Evolutionary conservation across 2,329 filamentous ascomycete genomes (phyloP).

Genomic region (Colletotrichum sp.): DNA sequence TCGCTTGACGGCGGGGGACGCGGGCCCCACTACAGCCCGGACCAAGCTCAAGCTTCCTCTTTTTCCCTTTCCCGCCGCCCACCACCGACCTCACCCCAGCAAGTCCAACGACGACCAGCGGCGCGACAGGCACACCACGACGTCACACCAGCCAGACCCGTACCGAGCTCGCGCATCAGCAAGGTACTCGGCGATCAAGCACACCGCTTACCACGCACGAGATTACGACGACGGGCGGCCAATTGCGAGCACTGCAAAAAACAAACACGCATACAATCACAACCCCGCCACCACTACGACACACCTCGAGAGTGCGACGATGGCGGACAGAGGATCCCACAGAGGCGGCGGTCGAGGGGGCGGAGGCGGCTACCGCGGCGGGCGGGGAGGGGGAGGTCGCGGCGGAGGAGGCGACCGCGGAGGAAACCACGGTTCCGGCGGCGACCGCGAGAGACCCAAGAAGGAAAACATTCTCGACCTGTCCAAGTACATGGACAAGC

Average conservation of each 20-base stretch:
- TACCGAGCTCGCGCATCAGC: not conserved
- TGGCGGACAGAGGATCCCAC: constrained; percentile 57
- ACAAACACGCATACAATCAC: not conserved
- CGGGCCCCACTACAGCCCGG: constrained; percentile 14
- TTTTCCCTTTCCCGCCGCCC: constrained; percentile 1
- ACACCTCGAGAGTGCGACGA: constrained; percentile 30
- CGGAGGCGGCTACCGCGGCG: constrained; percentile 51
- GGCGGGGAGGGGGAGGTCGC: constrained; percentile 48
- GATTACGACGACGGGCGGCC: not conserved
- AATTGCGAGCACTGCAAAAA: not conserved
- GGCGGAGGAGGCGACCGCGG: constrained; percentile 38
- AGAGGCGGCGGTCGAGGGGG: constrained; percentile 50
- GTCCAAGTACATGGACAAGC: constrained; percentile 96
- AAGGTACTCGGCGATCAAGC: not conserved
- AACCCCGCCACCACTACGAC: not conserved
- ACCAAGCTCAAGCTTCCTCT: constrained; percentile 13
- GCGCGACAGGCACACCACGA: constrained; percentile 13
- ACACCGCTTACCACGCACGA: not conserved
- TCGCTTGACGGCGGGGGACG: not conserved
- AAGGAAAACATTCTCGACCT: constrained; percentile 99
- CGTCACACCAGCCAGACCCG: not conserved
- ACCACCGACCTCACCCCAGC: not conserved
- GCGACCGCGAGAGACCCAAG: constrained; percentile 78
- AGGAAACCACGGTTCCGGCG: constrained; percentile 25
- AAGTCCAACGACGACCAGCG: not conserved